Evolutionary conservation across 305 asterid species (phyloP).

Genomic region (Vinca major): DNA sequence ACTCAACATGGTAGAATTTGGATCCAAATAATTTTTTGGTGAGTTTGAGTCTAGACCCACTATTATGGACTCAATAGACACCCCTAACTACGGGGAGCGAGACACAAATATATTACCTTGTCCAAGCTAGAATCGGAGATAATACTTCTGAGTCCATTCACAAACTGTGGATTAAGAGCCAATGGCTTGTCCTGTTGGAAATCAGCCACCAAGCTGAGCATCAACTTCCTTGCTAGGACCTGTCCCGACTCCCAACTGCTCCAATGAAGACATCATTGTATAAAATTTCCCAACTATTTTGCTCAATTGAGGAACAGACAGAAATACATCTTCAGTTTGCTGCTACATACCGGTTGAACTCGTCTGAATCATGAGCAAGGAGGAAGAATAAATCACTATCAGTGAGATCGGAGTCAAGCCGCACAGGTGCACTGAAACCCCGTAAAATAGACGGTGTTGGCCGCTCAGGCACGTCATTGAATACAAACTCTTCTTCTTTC

Average conservation of each 20-base stretch:
- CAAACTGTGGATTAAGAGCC: conserved; percentile 60
- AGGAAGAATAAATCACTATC: conserved; percentile 70
- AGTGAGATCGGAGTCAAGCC: conserved; percentile 72
- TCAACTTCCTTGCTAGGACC: conserved; percentile 77
- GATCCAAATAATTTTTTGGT: no score
- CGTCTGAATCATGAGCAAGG: conserved; percentile 91
- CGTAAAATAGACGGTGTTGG: conserved; percentile 82
- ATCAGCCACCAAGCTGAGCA: conserved; percentile 78
- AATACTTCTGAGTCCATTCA: conserved; percentile 66
- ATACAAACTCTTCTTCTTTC: conserved; percentile 88
- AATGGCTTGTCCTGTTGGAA: conserved; percentile 68
- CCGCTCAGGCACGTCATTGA: conserved; percentile 48
- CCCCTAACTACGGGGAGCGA: neutral
- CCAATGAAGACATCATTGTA: conserved; percentile 14
- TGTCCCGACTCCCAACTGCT: conserved; percentile 96
- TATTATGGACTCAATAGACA: no score
- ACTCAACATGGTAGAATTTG: no score
- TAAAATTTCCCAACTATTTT: conserved; percentile 5
- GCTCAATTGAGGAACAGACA: neutral
- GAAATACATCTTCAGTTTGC: neutral
- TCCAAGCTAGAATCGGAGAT: conserved; percentile 65
- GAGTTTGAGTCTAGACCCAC: no score
- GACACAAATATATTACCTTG: conserved; percentile 37
- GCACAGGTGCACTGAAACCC: conserved; percentile 94
- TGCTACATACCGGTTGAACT: conserved; percentile 70